Base-by-base conservation (phyloP, 371 early-diverging fungal genomes). In the Smittium mucronatum region DNA sequence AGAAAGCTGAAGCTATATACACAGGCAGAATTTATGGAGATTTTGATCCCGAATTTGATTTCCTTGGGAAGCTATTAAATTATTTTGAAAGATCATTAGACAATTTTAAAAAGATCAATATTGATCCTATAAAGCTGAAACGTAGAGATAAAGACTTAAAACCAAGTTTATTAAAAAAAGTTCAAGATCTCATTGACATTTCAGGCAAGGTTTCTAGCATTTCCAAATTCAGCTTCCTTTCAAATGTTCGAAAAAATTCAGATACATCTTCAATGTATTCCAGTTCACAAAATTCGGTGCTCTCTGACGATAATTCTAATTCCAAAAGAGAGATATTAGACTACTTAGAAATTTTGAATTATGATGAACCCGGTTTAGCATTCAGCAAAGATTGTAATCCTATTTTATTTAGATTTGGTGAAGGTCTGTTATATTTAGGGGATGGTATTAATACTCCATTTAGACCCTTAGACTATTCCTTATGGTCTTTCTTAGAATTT, bases 401-500 rank as follows among this genome's bases (percentile, higher is more conserved):
- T 2, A 47, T 67, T 17, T 31, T 67, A 28, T 36, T 36, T 57
- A 34, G 5, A 16, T 36, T 67, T 16, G 67, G 67, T 25, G 29
- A 11, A 11, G 67, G 67, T 5, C 26, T 67, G 29, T 47, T 67
- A 8, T 11, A 11, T 2, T 31, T 67, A 34, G 67, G 67, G 17
- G 67, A 67, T 67, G 67, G 67, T 2, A 15, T 67, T 16, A 36
- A 67, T 36, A 47, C 35, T 16, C 67, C 67, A n/a, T 67, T 67
- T 31, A 34, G 35, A 35, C 67, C 67, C 2, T 57, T 67, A 17
- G 67, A 67, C 29, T 67, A 67, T 28, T 36, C 36, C 8, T 31
- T 67, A 36, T 67, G 67, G 67, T 30, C 11, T 30, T 36, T 67
- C 47, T 67, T 67, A 31, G 67, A 67, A 57, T 67, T 67, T 67